These are phyloP conservation scores for Clonostachys byssicola DNA, from an alignment of 2,329 filamentous ascomycete genomes.

Conservation along the genomic window DNA sequence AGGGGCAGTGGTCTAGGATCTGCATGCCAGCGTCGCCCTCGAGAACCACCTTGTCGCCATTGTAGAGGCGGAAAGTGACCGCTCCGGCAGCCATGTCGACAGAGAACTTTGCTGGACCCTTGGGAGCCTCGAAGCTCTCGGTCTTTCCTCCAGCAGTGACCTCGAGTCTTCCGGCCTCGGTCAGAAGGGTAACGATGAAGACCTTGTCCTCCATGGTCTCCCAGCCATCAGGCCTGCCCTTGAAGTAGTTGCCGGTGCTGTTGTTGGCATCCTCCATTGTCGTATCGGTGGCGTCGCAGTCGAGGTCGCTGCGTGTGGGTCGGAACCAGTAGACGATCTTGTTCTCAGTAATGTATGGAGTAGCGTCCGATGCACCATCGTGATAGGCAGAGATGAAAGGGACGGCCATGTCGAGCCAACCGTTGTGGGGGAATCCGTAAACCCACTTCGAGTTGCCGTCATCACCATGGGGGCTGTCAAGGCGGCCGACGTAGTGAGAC, in stretches of 20 bases:
- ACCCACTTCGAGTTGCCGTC: conserved; percentile 42
- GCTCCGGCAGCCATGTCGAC: conserved; percentile 41
- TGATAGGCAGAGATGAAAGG: conserved; percentile 51
- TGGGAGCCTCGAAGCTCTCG: conserved; percentile 36
- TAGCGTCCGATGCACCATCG: conserved; percentile 28
- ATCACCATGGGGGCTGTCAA: conserved; percentile 34
- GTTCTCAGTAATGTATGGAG: conserved; percentile 39
- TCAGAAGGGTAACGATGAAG: conserved; percentile 48
- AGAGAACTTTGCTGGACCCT: conserved; percentile 36
- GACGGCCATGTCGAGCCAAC: conserved; percentile 48
- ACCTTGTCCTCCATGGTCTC: conserved; percentile 42
- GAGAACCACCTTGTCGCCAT: conserved; percentile 33
- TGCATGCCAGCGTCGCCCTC: conserved; percentile 43
- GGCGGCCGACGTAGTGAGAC: conserved; percentile 47
- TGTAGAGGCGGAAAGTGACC: conserved; percentile 39
- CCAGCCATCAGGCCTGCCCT: conserved; percentile 43
- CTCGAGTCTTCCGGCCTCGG: conserved; percentile 33
- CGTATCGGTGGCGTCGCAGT: conserved; percentile 49
- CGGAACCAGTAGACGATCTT: conserved; percentile 53
- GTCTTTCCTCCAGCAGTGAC: conserved; percentile 38
- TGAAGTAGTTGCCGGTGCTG: conserved; percentile 44
- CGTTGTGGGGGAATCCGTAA: conserved; percentile 38
- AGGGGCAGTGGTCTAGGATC: conserved; percentile 41
- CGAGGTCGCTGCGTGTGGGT: conserved; percentile 35
- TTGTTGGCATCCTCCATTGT: conserved; percentile 38